Evolutionary conservation across 345 rosid species (phyloP).

Genomic region (Angophora floribunda): DNA sequence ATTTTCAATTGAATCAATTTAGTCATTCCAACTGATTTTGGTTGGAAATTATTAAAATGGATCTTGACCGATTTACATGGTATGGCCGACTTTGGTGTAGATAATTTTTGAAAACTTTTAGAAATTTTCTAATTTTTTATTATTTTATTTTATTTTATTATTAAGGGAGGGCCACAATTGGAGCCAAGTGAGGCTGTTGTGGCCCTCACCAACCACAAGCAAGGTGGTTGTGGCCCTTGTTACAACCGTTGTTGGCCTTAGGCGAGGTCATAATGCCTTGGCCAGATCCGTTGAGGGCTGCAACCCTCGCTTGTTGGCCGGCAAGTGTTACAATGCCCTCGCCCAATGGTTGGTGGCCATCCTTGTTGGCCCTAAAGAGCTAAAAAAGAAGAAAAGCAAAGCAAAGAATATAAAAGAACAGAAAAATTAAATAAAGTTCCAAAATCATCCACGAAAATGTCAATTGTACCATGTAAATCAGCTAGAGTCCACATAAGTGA

Average conservation of each 20-base stretch:
- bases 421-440: no score
- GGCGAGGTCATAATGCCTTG: accelerated
- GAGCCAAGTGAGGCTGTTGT: no score
- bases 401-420: no score
- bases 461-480: accelerated
- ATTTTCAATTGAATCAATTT: accelerated
- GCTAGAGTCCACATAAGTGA: accelerated
- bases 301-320: accelerated
- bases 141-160: background rate
- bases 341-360: background rate
- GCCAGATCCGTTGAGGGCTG: accelerated
- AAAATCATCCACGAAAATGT: accelerated
- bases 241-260: no score
- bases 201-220: no score
- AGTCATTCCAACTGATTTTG: no score
- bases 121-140: accelerated
- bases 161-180: background rate
- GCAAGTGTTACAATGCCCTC: background rate
- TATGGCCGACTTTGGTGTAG: accelerated
- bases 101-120: background rate
- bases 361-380: background rate
- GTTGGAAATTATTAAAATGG: no score
- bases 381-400: no score
- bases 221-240: accelerated
- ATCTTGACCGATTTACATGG: accelerated